These are phyloP conservation scores for Sugiyamaella floridensis DNA, from an alignment of 805 yeast species.

Conservation along the genomic window DNA sequence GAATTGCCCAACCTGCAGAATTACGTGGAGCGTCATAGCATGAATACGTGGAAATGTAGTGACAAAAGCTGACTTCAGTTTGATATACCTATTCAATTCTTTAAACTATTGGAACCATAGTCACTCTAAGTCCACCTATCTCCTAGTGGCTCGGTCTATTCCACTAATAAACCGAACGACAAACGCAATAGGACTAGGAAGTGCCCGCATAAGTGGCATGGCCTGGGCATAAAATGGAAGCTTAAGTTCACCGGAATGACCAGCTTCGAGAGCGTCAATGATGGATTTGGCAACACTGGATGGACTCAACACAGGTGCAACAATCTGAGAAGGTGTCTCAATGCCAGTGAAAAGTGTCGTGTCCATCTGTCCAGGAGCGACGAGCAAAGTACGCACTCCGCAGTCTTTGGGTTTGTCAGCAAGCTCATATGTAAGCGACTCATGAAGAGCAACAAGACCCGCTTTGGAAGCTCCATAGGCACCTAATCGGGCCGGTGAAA, in stretches of 20 bases:
- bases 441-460: constrained; percentile 79
- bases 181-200: constrained; percentile 64
- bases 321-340: constrained; percentile 58
- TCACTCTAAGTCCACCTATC: no score
- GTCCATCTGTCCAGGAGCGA: constrained; percentile 82
- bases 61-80: no score
- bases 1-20: background rate
- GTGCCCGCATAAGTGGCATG: constrained; percentile 60
- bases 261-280: constrained; percentile 48
- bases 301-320: constrained; percentile 83
- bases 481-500: constrained; percentile 70
- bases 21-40: no score
- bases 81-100: no score
- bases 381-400: constrained; percentile 52
- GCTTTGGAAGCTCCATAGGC: constrained; percentile 90
- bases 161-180: constrained; percentile 54
- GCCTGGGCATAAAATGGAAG: constrained; percentile 72
- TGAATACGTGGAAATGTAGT: no score
- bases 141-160: constrained; percentile 43
- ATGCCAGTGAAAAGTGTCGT: constrained; percentile 72
- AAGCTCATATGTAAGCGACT: constrained; percentile 64
- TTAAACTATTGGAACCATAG: no score
- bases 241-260: constrained; percentile 61
- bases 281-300: constrained; percentile 54
- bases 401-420: constrained; percentile 28